Evolutionary conservation across 2,329 filamentous ascomycete genomes (phyloP).

Genomic region (Hypoxylon sp.): DNA sequence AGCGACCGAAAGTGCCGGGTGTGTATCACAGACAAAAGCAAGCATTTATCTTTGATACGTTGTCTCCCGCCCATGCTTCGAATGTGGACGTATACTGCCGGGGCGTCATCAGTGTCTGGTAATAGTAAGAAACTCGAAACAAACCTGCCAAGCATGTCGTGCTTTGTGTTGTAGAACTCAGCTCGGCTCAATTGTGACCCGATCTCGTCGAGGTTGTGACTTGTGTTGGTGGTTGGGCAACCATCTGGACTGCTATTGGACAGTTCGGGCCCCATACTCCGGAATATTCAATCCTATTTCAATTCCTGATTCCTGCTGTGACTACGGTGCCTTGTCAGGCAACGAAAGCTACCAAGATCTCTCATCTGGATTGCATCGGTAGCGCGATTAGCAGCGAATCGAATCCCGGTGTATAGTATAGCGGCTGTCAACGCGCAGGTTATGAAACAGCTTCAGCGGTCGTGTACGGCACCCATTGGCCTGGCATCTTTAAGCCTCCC

Average conservation of each 20-base stretch:
- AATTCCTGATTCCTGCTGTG: constrained; percentile 38
- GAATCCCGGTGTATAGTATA: constrained; percentile 13
- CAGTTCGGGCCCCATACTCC: constrained; percentile 29
- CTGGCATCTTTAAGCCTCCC: constrained; percentile 17
- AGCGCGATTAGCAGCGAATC: constrained; percentile 16
- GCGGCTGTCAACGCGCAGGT: constrained; percentile 37
- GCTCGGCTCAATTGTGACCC: constrained; percentile 37
- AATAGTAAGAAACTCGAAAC: constrained; percentile 27
- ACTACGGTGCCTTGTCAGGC: constrained; percentile 26
- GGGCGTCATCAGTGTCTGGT: constrained; percentile 24
- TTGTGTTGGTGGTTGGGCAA: constrained; percentile 24
- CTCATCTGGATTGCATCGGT: constrained; percentile 24
- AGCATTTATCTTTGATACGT: constrained; percentile 1
- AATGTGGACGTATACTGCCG: constrained; percentile 17
- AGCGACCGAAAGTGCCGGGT: constrained; percentile 6
- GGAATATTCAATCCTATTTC: constrained; percentile 33
- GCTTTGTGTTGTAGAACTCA: constrained; percentile 18
- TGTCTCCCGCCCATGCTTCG: constrained; percentile 13
- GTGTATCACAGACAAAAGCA: constrained; percentile 5
- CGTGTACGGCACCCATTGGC: constrained; percentile 47
- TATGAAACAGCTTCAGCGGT: constrained; percentile 44
- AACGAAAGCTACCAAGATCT: constrained; percentile 33
- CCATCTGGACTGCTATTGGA: constrained; percentile 27
- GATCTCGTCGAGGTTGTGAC: constrained; percentile 23
- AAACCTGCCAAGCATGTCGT: constrained; percentile 28